These are phyloP conservation scores for Oxyria digyna DNA, from an alignment of 148 eudicot species.

Conservation along the genomic window DNA sequence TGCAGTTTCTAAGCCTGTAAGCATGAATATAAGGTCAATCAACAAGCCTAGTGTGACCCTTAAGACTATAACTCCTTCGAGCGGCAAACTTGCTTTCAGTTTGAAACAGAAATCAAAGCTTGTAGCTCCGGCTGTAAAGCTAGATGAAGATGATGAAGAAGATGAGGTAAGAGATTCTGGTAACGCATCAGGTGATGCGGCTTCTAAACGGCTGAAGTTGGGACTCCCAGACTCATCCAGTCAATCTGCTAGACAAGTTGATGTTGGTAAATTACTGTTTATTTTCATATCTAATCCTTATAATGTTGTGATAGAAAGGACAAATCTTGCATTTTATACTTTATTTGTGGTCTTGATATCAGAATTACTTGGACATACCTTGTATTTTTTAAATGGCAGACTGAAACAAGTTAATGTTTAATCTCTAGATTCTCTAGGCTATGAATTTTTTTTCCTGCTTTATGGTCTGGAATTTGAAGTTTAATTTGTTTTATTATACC, in stretches of 20 bases:
- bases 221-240: conserved; percentile 19
- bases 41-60: conserved; percentile 23
- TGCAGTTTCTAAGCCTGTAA: conserved; percentile 36
- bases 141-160: conserved; percentile 57
- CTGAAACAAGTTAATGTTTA: background rate
- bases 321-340: background rate
- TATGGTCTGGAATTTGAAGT: background rate
- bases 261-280: conserved; percentile 37
- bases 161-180: conserved; percentile 15
- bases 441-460: background rate
- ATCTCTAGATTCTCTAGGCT: background rate
- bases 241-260: conserved; percentile 19
- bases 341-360: background rate
- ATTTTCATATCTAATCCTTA: conserved; percentile 13
- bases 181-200: conserved; percentile 19
- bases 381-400: background rate
- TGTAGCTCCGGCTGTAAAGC: conserved; percentile 54
- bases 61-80: conserved; percentile 24
- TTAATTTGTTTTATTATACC: background rate
- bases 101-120: conserved; percentile 62
- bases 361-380: background rate
- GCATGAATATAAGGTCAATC: conserved; percentile 24
- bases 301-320: background rate
- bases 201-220: conserved; percentile 30
- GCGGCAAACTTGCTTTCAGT: conserved; percentile 75